phyloP scores from a whole-genome alignment of 1,284 basidiomycete species.

The Athelia psychrophila region DNA sequence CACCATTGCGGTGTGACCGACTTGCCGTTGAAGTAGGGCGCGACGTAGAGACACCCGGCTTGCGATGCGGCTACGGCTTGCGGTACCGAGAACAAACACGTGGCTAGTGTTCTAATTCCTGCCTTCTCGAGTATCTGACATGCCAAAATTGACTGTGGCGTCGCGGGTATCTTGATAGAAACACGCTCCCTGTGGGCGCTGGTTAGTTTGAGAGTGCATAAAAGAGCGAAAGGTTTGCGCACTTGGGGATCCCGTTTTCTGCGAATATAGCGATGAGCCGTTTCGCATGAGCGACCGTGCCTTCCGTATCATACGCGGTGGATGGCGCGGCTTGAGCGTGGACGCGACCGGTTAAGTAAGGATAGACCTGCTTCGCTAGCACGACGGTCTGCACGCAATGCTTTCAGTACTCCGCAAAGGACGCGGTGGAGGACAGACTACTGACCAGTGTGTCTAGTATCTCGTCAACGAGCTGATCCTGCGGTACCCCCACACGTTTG shows the following conservation, averaged over 20 bases:
- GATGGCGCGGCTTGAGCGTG: constrained; percentile 45
- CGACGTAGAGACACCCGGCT: constrained; percentile 44
- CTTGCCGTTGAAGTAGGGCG: constrained; percentile 49
- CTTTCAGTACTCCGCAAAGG: too few relatives aligned
- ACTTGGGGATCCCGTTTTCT: constrained; percentile 42
- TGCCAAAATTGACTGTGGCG: constrained; percentile 42
- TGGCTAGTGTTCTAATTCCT: constrained; percentile 45
- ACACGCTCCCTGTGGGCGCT: constrained; percentile 35
- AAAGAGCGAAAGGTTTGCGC: constrained; percentile 6
- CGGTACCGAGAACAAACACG: constrained; percentile 43
- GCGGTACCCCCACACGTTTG: constrained; percentile 14
- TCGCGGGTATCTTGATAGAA: constrained; percentile 51
- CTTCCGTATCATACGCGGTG: constrained; percentile 38
- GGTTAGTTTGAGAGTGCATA: neutral
- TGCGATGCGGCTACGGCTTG: constrained; percentile 47
- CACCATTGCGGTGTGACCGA: neutral
- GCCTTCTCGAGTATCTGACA: constrained; percentile 36
- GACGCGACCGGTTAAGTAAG: constrained; percentile 42
- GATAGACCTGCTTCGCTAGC: constrained; percentile 42
- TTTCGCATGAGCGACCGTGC: constrained; percentile 43
- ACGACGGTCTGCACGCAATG: constrained; percentile 39
- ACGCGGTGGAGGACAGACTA: too few relatives aligned
- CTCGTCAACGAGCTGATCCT: constrained; percentile 31
- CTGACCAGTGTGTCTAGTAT: constrained; percentile 40
- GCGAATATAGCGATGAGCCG: constrained; percentile 41